phyloP scores from a whole-genome alignment of 2,329 filamentous ascomycete genomes.

The Davidsoniella australis region DNA sequence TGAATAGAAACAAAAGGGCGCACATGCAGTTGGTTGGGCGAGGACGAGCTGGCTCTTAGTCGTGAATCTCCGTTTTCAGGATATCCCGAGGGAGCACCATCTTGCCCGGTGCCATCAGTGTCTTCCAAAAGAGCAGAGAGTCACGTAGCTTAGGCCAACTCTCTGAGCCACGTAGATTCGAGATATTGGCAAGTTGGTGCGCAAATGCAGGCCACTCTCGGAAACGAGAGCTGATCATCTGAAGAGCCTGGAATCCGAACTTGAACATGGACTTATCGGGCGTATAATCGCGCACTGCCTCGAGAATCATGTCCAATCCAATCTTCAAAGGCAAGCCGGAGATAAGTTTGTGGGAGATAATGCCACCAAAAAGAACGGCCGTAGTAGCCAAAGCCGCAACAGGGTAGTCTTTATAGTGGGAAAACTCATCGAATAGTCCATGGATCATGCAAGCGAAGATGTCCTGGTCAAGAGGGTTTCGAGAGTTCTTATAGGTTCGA shows the following conservation, averaged over 20 bases:
- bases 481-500: constrained; percentile 74
- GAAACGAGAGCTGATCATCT: constrained; percentile 70
- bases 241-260: constrained; percentile 85
- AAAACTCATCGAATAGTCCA: constrained; percentile 91
- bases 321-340: constrained; percentile 82
- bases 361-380: constrained; percentile 87
- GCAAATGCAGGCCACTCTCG: constrained; percentile 95
- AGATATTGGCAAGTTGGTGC: constrained; percentile 64
- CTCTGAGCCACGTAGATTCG: constrained; percentile 67
- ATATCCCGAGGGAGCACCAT: neutral
- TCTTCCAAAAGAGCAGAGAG: constrained; percentile 8
- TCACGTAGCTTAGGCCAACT: constrained; percentile 46
- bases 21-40: constrained; percentile 36
- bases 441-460: constrained; percentile 98
- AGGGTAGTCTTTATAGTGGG: constrained; percentile 87
- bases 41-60: constrained; percentile 18
- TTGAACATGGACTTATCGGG: constrained; percentile 91
- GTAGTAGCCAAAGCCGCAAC: constrained; percentile 92
- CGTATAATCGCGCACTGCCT: constrained; percentile 73
- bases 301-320: constrained; percentile 93
- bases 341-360: constrained; percentile 85
- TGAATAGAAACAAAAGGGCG: constrained; percentile 66
- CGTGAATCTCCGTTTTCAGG: neutral
- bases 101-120: neutral
- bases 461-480: constrained; percentile 72